These are phyloP conservation scores for Labyrinthula sp. DNA, from an alignment of 352 stramenopile genomes.

Conservation along the genomic window DNA sequence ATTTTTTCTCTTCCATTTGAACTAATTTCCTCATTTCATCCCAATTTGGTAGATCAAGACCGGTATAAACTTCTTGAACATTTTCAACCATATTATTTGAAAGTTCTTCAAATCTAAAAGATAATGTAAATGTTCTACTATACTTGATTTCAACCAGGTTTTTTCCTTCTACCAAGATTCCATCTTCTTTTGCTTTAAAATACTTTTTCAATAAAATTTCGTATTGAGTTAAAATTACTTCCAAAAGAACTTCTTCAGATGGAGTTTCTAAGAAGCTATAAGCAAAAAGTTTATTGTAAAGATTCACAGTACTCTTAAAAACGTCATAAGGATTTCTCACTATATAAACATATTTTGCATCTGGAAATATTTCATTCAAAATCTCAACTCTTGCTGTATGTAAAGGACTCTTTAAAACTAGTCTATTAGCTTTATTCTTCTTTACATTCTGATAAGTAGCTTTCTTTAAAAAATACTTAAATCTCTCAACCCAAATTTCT, in stretches of 20 bases:
- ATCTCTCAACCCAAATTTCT: constrained; percentile 18
- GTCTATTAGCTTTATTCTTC: not conserved
- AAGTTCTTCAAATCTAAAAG: constrained; percentile 12
- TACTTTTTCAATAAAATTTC: constrained; percentile 30
- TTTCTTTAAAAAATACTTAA: constrained; percentile 22
- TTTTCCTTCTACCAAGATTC: not conserved
- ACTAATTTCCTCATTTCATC: no score
- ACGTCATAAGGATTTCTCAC: constrained; percentile 32
- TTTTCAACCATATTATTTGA: not conserved
- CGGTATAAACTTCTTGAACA: constrained; percentile 6
- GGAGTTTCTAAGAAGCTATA: constrained; percentile 30
- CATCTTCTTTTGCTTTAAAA: constrained; percentile 5
- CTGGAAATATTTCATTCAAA: constrained; percentile 30
- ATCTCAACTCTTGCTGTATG: constrained; percentile 25
- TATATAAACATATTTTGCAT: constrained; percentile 33
- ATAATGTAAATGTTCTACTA: no score
- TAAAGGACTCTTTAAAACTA: constrained; percentile 32
- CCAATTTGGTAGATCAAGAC: constrained; percentile 17
- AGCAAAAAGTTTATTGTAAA: constrained; percentile 31
- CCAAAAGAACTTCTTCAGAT: constrained; percentile 29
- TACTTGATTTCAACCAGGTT: no score
- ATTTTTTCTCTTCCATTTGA: constrained; percentile 1
- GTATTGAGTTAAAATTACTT: constrained; percentile 33
- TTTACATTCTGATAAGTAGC: constrained; percentile 21
- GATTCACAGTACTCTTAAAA: constrained; percentile 27